These are phyloP conservation scores for Leptodermis oblonga DNA, from an alignment of 257 asterid species.

Conservation along the genomic window DNA sequence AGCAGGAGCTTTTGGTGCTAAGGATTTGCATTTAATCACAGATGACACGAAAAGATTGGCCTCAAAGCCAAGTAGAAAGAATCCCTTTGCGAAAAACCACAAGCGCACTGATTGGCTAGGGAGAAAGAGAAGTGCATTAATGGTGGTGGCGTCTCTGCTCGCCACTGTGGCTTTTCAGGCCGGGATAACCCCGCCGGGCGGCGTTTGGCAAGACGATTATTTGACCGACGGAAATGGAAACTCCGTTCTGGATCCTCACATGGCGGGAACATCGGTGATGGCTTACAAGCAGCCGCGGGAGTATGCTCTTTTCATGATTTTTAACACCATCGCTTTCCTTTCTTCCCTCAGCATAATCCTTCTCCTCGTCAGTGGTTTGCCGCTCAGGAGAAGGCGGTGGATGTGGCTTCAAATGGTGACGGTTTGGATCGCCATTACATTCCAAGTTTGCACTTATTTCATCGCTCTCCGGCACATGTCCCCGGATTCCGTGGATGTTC, in stretches of 20 bases:
- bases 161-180: constrained; percentile 40
- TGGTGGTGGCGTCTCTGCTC: constrained; percentile 41
- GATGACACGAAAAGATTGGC: neutral
- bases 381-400: constrained; percentile 25
- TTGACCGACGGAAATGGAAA: constrained; percentile 15
- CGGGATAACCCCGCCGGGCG: constrained; percentile 39
- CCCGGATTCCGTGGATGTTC: constrained; percentile 6
- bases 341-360: constrained; percentile 33
- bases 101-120: constrained; percentile 35
- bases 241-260: constrained; percentile 1
- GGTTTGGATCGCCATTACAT: constrained; percentile 34
- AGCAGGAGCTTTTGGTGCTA: constrained; percentile 30
- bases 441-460: constrained; percentile 37
- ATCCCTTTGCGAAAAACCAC: constrained; percentile 12
- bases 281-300: constrained; percentile 17
- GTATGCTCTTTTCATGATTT: constrained; percentile 24
- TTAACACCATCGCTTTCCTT: constrained; percentile 32
- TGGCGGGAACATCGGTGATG: constrained; percentile 29
- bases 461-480: constrained; percentile 30
- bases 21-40: constrained; percentile 28
- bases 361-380: constrained; percentile 38
- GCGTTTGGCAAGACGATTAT: constrained; percentile 31
- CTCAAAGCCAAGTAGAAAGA: constrained; percentile 10
- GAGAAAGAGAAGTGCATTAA: constrained; percentile 27
- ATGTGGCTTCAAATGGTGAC: constrained; percentile 40